Percentiles rank a stretch among this genome's conserved stretches.
Evolutionary conservation across 106 monocot species (phyloP).

Genomic region (Triglochin maritima): DNA sequence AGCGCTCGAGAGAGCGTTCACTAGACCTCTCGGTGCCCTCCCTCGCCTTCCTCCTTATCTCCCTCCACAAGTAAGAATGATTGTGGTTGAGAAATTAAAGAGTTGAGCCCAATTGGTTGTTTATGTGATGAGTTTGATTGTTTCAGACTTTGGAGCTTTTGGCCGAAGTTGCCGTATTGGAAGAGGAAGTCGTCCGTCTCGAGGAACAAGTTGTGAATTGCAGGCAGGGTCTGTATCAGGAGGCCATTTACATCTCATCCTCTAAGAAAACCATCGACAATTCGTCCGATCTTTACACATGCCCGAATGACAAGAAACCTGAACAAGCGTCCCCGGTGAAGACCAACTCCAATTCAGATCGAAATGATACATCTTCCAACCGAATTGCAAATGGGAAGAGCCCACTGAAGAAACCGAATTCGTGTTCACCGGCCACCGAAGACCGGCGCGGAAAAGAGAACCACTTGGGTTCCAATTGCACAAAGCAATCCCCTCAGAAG

Average conservation of each 20-base stretch:
- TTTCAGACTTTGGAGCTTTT: slow-evolving; percentile 70
- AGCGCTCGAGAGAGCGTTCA: slow-evolving; percentile 82
- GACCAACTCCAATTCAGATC: not conserved
- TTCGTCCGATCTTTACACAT: slow-evolving; percentile 10
- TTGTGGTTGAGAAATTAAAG: not conserved
- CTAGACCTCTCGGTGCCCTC: slow-evolving; percentile 69
- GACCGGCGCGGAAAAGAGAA: slow-evolving; percentile 50
- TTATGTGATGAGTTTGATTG: slow-evolving; percentile 10
- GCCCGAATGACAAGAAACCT: slow-evolving; percentile 2
- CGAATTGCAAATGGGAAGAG: slow-evolving; percentile 11
- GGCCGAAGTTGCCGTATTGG: slow-evolving; percentile 89
- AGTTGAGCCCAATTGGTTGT: not conserved
- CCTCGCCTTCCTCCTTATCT: slow-evolving; percentile 91
- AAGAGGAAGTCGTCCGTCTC: slow-evolving; percentile 89
- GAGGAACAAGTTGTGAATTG: slow-evolving; percentile 90
- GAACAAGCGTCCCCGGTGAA: too few species aligned
- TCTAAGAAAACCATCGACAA: slow-evolving; percentile 36
- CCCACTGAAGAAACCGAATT: slow-evolving; percentile 16
- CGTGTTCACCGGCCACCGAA: slow-evolving; percentile 5
- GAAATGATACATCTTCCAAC: not conserved
- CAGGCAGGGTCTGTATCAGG: slow-evolving; percentile 72
- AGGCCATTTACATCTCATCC: slow-evolving; percentile 56
- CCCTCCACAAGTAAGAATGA: slow-evolving; percentile 41
- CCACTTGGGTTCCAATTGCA: slow-evolving; percentile 21
- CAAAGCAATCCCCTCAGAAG: slow-evolving; percentile 33